Percentiles rank a stretch among this genome's conserved stretches.
Conservation (phyloP, 495 filamentous ascomycete genomes). For the Penicillium maclennaniae region DNA sequence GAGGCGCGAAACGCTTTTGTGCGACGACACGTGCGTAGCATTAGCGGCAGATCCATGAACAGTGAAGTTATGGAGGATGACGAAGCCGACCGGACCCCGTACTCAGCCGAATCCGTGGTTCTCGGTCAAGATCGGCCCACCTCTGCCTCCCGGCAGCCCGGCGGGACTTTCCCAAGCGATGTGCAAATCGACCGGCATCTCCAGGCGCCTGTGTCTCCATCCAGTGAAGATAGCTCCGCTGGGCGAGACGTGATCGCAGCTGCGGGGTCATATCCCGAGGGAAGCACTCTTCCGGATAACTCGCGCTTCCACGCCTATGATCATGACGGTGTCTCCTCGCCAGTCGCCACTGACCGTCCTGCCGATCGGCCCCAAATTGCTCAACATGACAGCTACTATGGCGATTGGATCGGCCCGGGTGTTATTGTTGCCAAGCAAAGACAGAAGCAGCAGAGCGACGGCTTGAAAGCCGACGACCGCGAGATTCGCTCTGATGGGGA, state of each 20-base stretch:
- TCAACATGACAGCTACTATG: conserved; percentile 42
- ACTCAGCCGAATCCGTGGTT: conserved; percentile 56
- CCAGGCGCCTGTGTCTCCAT: conserved; percentile 69
- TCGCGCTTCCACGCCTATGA: conserved; percentile 17
- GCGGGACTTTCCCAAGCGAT: conserved; percentile 88
- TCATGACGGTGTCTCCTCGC: conserved; percentile 11
- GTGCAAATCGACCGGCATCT: conserved; percentile 75
- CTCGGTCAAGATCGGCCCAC: conserved; percentile 42
- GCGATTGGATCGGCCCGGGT: conserved; percentile 40
- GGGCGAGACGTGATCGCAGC: conserved; percentile 59
- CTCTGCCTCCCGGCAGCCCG: conserved; percentile 61
- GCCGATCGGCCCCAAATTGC: conserved; percentile 8
- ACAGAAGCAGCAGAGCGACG: conserved; percentile 14
- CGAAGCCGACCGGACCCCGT: conserved; percentile 73
- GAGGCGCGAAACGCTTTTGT: conserved; percentile 87
- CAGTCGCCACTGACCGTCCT: conserved; percentile 7
- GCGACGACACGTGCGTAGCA: conserved; percentile 66
- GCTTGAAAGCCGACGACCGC: conserved; percentile 15
- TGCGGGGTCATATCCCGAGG: conserved; percentile 50
- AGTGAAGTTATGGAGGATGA: conserved; percentile 83
- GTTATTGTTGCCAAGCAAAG: conserved; percentile 24
- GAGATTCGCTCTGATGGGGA: conserved; percentile 23
- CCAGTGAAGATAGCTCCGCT: conserved; percentile 68
- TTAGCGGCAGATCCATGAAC: conserved; percentile 64
- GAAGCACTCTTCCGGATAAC: conserved; percentile 27